These are phyloP conservation scores for Phyllosticta ampelicida DNA, from an alignment of 2,329 filamentous ascomycete genomes.

Conservation along the genomic window DNA sequence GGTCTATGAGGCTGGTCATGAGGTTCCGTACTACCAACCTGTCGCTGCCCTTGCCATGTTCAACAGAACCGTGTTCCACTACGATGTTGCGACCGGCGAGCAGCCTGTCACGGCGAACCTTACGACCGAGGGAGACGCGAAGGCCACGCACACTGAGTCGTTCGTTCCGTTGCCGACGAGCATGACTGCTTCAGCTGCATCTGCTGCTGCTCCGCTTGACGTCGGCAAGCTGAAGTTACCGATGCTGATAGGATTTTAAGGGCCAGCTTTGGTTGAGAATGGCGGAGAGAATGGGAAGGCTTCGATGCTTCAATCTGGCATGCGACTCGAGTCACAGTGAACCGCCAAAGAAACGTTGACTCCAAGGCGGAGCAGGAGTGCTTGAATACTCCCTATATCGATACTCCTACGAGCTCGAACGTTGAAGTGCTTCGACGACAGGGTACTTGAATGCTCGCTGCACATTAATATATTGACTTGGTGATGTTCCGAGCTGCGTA, in stretches of 20 bases:
- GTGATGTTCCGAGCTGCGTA: too few species aligned
- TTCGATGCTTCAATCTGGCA: too few species aligned
- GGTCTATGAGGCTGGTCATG: constrained; percentile 31
- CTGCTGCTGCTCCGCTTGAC: background rate
- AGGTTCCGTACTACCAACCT: constrained; percentile 33
- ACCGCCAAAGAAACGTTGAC: too few species aligned
- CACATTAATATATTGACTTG: too few species aligned
- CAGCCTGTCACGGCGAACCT: constrained; percentile 24
- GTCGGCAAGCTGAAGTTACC: background rate
- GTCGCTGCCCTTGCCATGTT: constrained; percentile 27
- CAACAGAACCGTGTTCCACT: constrained; percentile 26
- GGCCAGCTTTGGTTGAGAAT: background rate
- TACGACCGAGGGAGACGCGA: constrained; percentile 22
- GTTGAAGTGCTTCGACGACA: too few species aligned
- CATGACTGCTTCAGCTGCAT: background rate
- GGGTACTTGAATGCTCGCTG: too few species aligned
- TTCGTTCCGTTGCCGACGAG: constrained; percentile 24
- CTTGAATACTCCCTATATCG: too few species aligned
- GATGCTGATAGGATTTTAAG: constrained; percentile 1
- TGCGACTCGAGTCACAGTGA: too few species aligned
- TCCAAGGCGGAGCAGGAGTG: too few species aligned
- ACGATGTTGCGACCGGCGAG: constrained; percentile 26
- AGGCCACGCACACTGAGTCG: constrained; percentile 30
- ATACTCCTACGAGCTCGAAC: too few species aligned
- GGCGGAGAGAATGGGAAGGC: too few species aligned